Conservation (phyloP, 2,329 filamentous ascomycete genomes). For the Claviceps spartinae region DNA sequence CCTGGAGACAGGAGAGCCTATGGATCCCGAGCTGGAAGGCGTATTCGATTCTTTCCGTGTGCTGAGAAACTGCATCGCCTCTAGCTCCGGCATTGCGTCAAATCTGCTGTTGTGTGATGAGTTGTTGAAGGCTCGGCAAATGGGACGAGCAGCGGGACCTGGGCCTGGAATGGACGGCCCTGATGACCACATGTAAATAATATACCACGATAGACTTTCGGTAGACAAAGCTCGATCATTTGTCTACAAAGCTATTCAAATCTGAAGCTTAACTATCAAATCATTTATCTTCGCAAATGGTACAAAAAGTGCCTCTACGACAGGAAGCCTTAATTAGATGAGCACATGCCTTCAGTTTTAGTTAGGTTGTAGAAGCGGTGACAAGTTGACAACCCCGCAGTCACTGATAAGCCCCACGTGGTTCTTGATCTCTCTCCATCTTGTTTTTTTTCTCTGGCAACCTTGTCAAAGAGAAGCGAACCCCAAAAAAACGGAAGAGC, state of each 20-base stretch:
- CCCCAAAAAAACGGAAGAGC: not conserved
- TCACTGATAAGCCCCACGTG: not conserved
- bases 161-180: slow-evolving; percentile 52
- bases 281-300: not conserved
- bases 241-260: not conserved
- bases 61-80: slow-evolving; percentile 82
- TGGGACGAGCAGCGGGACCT: slow-evolving; percentile 55
- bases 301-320: not conserved
- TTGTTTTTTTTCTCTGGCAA: not conserved
- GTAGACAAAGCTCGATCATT: not conserved
- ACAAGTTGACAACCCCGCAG: not conserved
- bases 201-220: slow-evolving; percentile 10
- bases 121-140: slow-evolving; percentile 93
- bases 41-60: slow-evolving; percentile 96
- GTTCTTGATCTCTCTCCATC: not conserved
- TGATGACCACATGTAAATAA: slow-evolving; percentile 35
- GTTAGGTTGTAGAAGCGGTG: not conserved
- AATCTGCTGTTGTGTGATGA: slow-evolving; percentile 94
- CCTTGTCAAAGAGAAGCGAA: not conserved
- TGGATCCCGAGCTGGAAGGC: slow-evolving; percentile 87
- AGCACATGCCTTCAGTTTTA: not conserved
- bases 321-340: not conserved
- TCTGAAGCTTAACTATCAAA: not conserved
- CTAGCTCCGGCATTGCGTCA: slow-evolving; percentile 85
- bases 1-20: slow-evolving; percentile 73